A percentile compares a stretch with the other conserved stretches of the same genome.
Evolutionary conservation across 2,329 filamentous ascomycete species (phyloP).

Genomic region (Phoma herbarum): DNA sequence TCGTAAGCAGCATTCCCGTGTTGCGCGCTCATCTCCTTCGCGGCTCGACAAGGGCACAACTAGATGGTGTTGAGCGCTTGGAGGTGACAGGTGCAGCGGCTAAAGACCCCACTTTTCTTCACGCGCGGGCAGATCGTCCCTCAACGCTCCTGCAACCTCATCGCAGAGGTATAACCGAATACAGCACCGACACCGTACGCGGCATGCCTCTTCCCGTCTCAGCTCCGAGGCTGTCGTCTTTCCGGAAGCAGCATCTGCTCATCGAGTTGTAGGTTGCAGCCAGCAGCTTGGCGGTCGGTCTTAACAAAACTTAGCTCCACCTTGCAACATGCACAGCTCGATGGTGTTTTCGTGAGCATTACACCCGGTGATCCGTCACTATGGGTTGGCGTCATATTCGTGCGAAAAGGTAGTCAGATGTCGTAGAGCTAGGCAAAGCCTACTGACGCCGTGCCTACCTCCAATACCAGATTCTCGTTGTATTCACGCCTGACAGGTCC

Average conservation of each 20-base stretch:
- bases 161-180: conserved; percentile 8
- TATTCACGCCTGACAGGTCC: conserved; percentile 69
- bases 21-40: conserved; percentile 32
- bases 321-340: conserved; percentile 81
- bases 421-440: conserved; percentile 25
- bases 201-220: conserved; percentile 18
- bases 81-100: conserved; percentile 22
- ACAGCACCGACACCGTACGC: conserved; percentile 13
- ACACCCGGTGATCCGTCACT: conserved; percentile 80
- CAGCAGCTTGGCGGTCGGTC: conserved; percentile 25
- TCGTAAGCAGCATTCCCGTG: conserved; percentile 19
- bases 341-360: conserved; percentile 86
- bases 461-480: conserved; percentile 7
- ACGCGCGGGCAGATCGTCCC: conserved; percentile 21
- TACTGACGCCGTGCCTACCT: conserved; percentile 21
- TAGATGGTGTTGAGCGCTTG: conserved; percentile 14
- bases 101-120: conserved; percentile 11
- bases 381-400: conserved; percentile 92
- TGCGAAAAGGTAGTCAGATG: conserved; percentile 75
- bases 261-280: conserved; percentile 76
- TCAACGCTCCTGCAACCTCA: conserved; percentile 19
- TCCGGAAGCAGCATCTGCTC: conserved; percentile 79
- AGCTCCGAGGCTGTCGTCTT: conserved; percentile 51
- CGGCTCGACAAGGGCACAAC: conserved; percentile 16
- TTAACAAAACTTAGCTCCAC: conserved; percentile 68